Conservation (phyloP, 495 filamentous ascomycete genomes). For the Platismatia glauca region DNA sequence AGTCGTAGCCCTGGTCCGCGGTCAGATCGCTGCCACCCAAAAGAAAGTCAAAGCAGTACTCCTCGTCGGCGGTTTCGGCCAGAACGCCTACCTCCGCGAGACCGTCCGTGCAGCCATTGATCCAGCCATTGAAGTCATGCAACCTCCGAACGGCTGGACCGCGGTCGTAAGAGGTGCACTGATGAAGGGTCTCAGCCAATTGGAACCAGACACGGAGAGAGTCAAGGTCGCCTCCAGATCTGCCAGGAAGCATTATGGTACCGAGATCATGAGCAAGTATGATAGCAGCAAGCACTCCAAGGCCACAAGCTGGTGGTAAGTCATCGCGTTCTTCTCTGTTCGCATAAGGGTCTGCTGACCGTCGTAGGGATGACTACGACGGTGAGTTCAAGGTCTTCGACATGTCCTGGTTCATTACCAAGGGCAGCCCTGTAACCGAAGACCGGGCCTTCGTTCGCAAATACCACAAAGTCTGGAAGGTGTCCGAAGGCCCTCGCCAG, state of each 20-base stretch:
- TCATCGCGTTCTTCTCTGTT: background rate
- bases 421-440: constrained; percentile 21
- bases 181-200: constrained; percentile 30
- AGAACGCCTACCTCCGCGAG: constrained; percentile 49
- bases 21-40: constrained; percentile 41
- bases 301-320: constrained; percentile 16
- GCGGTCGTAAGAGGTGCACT: constrained; percentile 38
- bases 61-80: constrained; percentile 59
- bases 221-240: constrained; percentile 29
- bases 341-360: background rate
- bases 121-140: constrained; percentile 21
- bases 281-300: constrained; percentile 23
- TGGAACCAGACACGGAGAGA: constrained; percentile 20
- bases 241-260: constrained; percentile 36
- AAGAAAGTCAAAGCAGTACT: constrained; percentile 43
- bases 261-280: constrained; percentile 24
- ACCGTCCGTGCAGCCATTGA: constrained; percentile 16
- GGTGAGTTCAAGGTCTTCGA: constrained; percentile 25
- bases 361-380: constrained; percentile 16
- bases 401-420: constrained; percentile 31
- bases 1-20: constrained; percentile 53
- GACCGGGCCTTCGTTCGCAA: constrained; percentile 5
- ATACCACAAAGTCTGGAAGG: constrained; percentile 22
- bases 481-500: constrained; percentile 16
- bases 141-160: constrained; percentile 30